Percentiles rank a stretch among this genome's conserved stretches.
Evolutionary conservation across 2,329 filamentous ascomycete species (phyloP).

Genomic region (Chrysoporthe cubensis): DNA sequence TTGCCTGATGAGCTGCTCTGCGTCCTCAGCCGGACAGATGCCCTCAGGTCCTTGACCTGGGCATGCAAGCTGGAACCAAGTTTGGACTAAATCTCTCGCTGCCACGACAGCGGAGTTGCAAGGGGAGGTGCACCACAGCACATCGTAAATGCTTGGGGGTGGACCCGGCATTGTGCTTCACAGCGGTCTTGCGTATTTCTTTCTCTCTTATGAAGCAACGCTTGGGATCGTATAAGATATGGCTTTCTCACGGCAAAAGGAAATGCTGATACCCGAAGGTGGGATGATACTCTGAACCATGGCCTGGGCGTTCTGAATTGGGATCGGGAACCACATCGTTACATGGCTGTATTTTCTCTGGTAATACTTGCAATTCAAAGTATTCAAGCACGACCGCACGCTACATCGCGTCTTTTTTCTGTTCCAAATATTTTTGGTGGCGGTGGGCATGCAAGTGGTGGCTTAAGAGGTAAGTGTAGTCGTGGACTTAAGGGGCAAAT

Average conservation of each 20-base stretch:
- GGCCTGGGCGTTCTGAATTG: not conserved
- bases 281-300: constrained; percentile 3
- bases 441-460: not conserved
- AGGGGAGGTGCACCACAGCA: not conserved
- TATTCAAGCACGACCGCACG: not conserved
- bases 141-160: not conserved
- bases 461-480: no score
- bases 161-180: not conserved
- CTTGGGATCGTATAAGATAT: not conserved
- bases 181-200: not conserved
- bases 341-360: not conserved
- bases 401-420: no score
- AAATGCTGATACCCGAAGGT: constrained; percentile 16
- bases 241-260: not conserved
- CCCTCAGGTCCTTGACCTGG: no score
- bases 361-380: constrained; percentile 3
- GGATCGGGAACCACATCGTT: not conserved
- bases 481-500: no score
- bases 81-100: not conserved
- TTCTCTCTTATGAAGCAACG: not conserved
- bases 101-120: not conserved
- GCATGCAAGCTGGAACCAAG: not conserved
- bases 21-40: not conserved
- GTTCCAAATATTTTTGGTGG: not conserved
- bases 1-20: constrained; percentile 37